Base-by-base conservation (phyloP, 345 rosid species). In the Microthlaspi erraticum region DNA sequence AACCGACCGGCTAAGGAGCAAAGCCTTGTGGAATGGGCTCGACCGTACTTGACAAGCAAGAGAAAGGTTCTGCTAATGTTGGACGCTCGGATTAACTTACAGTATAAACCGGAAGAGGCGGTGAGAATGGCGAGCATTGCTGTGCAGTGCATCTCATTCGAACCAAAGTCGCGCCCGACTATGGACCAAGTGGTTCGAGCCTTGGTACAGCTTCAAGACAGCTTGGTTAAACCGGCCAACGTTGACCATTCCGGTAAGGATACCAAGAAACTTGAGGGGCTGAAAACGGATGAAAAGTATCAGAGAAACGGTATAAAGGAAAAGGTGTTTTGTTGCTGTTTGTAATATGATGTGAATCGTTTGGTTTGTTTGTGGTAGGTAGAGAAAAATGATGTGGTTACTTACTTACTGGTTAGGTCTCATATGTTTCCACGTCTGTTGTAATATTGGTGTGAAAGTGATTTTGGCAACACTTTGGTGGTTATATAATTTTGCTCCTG, bases 11-110 rank as follows among this genome's bases (percentile, higher is more conserved):
- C 88, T 0, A 93, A 91, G 62, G 90, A 94, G 52, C 96, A 91
- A 77, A 89, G 84, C 77, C 90, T 94, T n/a, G 97, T 94, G 60
- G 95, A 91, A 20, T 91, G 96, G 99, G 99, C 97, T 44, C 77
- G 80, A 51, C 99, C 99, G 0, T 89, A 84, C 80, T 85, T 91
- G 54, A 81, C 77, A 23, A 89, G 80, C 80, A 94, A 84, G 58
- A 83, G 96, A 8, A 91, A 93, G 79, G 77, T 88, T 29, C 81
- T 88, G 51, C 89, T 78, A 2, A 77, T 94, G 5, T 66, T 94
- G 33, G 99, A 94, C 78, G 73, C 75, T 42, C 88, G 90, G 60
- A 86, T 94, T 2, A 88, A 88, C 80, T 82, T 87, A 20, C 87
- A 89, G 77, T 91, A 85, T 74, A 78, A 81, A 55, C 72, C 83